These are phyloP conservation scores for Citrus medica DNA, from an alignment of 345 rosid genomes.

Conservation along the genomic window DNA sequence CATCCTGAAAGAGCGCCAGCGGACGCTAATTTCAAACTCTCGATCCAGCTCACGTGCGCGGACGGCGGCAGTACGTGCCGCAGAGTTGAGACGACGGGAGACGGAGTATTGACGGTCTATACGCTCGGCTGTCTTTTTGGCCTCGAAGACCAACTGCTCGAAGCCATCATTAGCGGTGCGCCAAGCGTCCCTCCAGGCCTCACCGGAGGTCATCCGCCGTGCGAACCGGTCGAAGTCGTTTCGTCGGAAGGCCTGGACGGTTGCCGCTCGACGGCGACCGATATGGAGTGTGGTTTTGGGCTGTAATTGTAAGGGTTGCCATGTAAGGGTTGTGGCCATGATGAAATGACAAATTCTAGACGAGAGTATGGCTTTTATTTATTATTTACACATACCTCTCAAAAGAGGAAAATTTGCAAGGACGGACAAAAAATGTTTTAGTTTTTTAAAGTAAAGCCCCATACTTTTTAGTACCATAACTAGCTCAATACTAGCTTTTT, in stretches of 20 bases:
- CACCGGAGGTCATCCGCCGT: conserved; percentile 52
- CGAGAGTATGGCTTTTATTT: neutral
- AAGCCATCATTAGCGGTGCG: conserved; percentile 77
- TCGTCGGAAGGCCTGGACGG: conserved; percentile 48
- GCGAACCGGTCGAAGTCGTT: conserved; percentile 65
- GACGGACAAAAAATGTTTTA: too few species aligned
- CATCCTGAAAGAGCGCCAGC: conserved; percentile 59
- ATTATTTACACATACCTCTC: too few species aligned
- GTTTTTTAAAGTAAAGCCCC: too few species aligned
- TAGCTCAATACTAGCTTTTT: too few species aligned
- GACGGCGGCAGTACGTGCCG: conserved; percentile 49
- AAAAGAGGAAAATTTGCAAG: too few species aligned
- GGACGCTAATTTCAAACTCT: conserved; percentile 57
- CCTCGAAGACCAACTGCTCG: conserved; percentile 75
- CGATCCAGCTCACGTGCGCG: conserved; percentile 81
- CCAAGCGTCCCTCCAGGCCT: conserved; percentile 77
- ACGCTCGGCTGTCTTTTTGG: conserved; percentile 80
- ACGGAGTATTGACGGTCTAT: conserved; percentile 76
- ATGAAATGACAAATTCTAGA: neutral
- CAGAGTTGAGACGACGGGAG: conserved; percentile 57
- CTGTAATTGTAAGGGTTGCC: conserved; percentile 11
- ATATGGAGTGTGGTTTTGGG: neutral
- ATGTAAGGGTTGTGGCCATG: conserved; percentile 19
- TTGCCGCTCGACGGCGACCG: neutral
- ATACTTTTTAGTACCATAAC: too few species aligned